Percentiles rank a stretch among this genome's conserved stretches.
phyloP scores from a whole-genome alignment of 345 rosid genomes.

The Populus nigra region DNA sequence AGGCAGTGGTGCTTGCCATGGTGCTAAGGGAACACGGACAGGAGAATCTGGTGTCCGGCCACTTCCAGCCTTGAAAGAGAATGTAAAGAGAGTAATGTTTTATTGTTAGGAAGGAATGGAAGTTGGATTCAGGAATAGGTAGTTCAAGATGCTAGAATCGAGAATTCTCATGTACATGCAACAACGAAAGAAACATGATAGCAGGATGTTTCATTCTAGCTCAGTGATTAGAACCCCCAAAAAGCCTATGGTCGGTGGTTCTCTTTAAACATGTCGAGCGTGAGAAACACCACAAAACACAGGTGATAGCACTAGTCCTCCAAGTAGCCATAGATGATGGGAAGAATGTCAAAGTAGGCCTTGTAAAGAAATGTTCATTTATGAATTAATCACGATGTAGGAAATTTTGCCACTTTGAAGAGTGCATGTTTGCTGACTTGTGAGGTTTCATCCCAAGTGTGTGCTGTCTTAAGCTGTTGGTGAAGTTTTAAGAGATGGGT shows the following conservation, averaged over 20 bases:
- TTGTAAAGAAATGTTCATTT: constrained; percentile 34
- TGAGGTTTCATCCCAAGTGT: not conserved
- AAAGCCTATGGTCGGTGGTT: constrained; percentile 11
- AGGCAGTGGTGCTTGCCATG: constrained; percentile 30
- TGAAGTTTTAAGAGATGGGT: not conserved
- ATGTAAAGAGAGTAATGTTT: constrained; percentile 97
- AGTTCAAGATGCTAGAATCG: constrained; percentile 10
- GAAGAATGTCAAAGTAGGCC: constrained; percentile 23
- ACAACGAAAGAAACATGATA: constrained; percentile 3
- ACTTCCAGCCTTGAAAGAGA: constrained; percentile 92
- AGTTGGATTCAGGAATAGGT: not conserved
- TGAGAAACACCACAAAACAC: not conserved
- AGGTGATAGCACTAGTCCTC: constrained; percentile 3
- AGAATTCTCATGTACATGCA: constrained; percentile 30
- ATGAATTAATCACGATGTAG: constrained; percentile 16
- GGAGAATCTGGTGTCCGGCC: constrained; percentile 76
- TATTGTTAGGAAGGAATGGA: constrained; percentile 49
- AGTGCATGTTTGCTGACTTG: not conserved
- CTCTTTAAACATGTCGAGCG: constrained; percentile 1
- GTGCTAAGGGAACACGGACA: constrained; percentile 34
- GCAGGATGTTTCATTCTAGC: constrained; percentile 13
- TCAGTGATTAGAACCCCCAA: constrained; percentile 8
- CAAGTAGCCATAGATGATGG: not conserved
- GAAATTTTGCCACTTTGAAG: constrained; percentile 21
- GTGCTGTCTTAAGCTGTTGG: not conserved